Evolutionary conservation across 371 early-diverging fungal genomes (phyloP).

Genomic region (Amoeboaphelidium protococcarum): DNA sequence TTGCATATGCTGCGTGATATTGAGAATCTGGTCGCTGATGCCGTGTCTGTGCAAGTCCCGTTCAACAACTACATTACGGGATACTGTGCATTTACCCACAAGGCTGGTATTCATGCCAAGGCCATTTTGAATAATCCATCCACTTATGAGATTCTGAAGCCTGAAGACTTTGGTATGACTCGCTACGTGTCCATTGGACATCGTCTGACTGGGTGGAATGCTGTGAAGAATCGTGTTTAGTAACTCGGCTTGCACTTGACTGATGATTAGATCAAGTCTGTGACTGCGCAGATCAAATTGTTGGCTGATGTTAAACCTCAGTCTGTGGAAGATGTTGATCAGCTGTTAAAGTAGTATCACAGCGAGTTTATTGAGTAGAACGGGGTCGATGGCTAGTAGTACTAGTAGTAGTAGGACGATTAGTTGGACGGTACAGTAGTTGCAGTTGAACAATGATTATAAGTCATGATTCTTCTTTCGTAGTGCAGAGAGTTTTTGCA

Average conservation of each 20-base stretch:
- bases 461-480: too few species aligned
- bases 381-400: too few species aligned
- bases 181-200: constrained; percentile 85
- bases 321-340: constrained; percentile 65
- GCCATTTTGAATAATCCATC: constrained; percentile 89
- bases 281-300: constrained; percentile 74
- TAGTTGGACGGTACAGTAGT: too few species aligned
- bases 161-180: constrained; percentile 81
- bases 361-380: too few species aligned
- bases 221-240: constrained; percentile 81
- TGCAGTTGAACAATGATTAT: too few species aligned
- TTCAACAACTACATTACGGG: constrained; percentile 97
- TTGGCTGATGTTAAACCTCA: constrained; percentile 74
- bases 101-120: constrained; percentile 95
- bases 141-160: constrained; percentile 85
- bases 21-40: constrained; percentile 79
- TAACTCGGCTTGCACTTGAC: constrained; percentile 52
- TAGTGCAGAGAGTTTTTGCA: too few species aligned
- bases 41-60: constrained; percentile 77
- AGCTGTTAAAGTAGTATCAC: constrained; percentile 6
- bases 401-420: too few species aligned
- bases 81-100: constrained; percentile 88
- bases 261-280: constrained; percentile 69
- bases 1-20: constrained; percentile 66
- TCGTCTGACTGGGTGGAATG: constrained; percentile 90